Evolutionary conservation across 2,329 filamentous ascomycete genomes (phyloP).

Genomic region (Epichloe gansuensis): DNA sequence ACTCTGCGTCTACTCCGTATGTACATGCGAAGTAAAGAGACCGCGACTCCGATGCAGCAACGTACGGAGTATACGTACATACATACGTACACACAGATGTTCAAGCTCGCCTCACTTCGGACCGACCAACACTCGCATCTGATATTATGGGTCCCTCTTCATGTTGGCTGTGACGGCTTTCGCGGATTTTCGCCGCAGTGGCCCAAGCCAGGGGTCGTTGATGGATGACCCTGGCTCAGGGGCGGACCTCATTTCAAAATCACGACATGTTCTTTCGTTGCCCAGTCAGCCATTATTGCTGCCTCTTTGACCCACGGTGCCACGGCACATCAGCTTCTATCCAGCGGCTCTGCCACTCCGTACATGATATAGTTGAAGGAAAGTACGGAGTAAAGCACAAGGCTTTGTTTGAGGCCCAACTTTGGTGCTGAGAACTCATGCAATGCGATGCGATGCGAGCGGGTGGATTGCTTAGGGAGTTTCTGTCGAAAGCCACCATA

Average conservation of each 20-base stretch:
- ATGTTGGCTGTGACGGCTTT: not conserved
- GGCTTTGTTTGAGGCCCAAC: no score
- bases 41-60: no score
- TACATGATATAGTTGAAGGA: no score
- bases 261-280: not conserved
- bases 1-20: no score
- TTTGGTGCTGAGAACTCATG: no score
- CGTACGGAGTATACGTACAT: not conserved
- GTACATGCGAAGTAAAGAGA: no score
- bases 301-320: no score
- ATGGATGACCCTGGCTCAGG: constrained; percentile 6
- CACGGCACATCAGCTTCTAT: no score
- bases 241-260: constrained; percentile 4
- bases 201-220: not conserved
- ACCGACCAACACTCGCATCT: not conserved
- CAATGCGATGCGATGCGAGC: no score
- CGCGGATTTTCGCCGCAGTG: not conserved
- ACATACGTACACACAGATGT: not conserved
- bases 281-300: not conserved
- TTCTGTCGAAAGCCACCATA: not conserved
- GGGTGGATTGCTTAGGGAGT: not conserved
- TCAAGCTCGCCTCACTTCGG: no score
- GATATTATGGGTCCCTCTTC: not conserved
- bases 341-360: no score
- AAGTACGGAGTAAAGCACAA: no score